Evolutionary conservation across 2,329 filamentous ascomycete genomes (phyloP).

Genomic region (Colletotrichum shisoi): DNA sequence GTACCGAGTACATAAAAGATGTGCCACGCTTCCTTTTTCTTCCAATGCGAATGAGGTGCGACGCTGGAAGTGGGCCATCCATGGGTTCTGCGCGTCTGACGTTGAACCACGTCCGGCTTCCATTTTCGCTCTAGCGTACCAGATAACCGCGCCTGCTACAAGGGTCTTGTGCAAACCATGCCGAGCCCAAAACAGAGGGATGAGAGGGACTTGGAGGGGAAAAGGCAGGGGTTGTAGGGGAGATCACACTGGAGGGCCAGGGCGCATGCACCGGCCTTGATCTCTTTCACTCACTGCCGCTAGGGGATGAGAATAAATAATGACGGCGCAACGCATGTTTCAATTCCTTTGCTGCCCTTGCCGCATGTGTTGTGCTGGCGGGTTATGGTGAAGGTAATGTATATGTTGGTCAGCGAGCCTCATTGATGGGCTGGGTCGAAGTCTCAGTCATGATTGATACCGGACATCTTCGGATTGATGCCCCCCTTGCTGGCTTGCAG

Average conservation of each 20-base stretch:
- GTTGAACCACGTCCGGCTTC: conserved; percentile 34
- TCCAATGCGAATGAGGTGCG: conserved; percentile 16
- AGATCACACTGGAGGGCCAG: conserved; percentile 8
- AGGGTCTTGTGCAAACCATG: conserved; percentile 32
- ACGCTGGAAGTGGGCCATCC: conserved; percentile 4
- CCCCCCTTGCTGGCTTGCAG: not conserved
- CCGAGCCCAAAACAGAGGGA: conserved; percentile 23
- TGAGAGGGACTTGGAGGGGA: conserved; percentile 1
- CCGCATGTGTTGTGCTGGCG: not conserved
- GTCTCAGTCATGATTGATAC: not conserved
- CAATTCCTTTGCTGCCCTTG: not conserved
- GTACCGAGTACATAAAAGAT: conserved; percentile 19
- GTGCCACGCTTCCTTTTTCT: not conserved
- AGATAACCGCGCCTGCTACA: conserved; percentile 35
- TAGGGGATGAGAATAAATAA: not conserved
- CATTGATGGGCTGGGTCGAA: not conserved
- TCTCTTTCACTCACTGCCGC: conserved; percentile 3
- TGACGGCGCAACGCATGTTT: conserved; percentile 10
- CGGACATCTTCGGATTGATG: not conserved
- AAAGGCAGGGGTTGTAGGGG: not conserved
- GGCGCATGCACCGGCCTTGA: conserved; percentile 5
- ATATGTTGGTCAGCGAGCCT: not conserved
- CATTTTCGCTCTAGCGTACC: conserved; percentile 32
- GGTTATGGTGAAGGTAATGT: not conserved
- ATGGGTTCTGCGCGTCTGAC: conserved; percentile 34